Base-by-base conservation (phyloP, 2,329 filamentous ascomycete genomes). In the Ciborinia camelliae region DNA sequence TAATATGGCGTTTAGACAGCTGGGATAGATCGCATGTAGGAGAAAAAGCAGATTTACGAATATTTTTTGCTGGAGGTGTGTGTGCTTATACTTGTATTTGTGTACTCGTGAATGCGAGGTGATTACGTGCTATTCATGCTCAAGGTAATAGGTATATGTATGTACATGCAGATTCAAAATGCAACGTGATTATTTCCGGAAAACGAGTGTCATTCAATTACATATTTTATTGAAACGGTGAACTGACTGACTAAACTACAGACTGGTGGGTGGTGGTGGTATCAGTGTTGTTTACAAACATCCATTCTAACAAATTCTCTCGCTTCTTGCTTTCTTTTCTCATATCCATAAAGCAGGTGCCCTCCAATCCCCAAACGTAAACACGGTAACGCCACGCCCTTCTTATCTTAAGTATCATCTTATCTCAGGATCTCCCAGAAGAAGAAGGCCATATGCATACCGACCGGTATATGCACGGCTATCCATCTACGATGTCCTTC, bases 1-100 rank as follows among this genome's bases (percentile, higher is more conserved):
- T 63, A 58, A 63, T 63, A 58, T 48, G 61, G 52, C 61, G 43
- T 63, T 63, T 58, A 63, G 61, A 63, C 32, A 59, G 30, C 41
- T 37, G 55, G 61, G 52, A 63, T 63, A 63, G 52, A 63, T 63
- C 58, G 61, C 41, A 63, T 63, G 51, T 45, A 57, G 32, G 41
- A 37, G 32, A 35, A 50, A n/a, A 63, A 30, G 37, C 41, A 63
- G 41, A 37, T 48, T 61, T 58, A 47, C 30, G 23, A 52, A 55
- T 41, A 30, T 20, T 20, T 23, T 15, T 32, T 39, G 18, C 4
- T 28, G n/a, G n/a, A n/a, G 1, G 32, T 54, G 28, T 5, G 9
- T 32, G 41, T 32, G 59, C 23, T 47, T 47, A 28, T 35, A 7
- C 5, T 51, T 52, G 23, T 14, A 48, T 48, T 14, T 14, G 18